Evolutionary conservation across 495 filamentous ascomycete genomes (phyloP).

Genomic region (Hypoxylon fragiforme): DNA sequence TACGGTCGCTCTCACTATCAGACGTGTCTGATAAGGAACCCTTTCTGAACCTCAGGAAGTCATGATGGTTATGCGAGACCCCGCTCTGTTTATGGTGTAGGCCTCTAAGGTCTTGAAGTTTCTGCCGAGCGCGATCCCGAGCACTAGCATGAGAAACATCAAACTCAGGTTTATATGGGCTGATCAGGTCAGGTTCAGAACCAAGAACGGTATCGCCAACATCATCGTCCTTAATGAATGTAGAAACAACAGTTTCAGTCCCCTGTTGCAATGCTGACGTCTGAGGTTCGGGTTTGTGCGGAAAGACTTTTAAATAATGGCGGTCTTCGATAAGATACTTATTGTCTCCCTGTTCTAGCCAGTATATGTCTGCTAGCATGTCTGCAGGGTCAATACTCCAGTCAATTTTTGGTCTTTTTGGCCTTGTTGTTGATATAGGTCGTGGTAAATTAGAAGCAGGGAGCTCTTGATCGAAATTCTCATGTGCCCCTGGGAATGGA

Average conservation of each 20-base stretch:
- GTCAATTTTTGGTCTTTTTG: slow-evolving; percentile 69
- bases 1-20: slow-evolving; percentile 49
- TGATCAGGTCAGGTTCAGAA: slow-evolving; percentile 32
- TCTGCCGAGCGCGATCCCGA: slow-evolving; percentile 52
- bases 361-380: slow-evolving; percentile 80
- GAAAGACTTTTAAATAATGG: slow-evolving; percentile 70
- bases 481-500: slow-evolving; percentile 51
- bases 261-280: slow-evolving; percentile 13
- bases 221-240: slow-evolving; percentile 13
- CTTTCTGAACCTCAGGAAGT: slow-evolving; percentile 43
- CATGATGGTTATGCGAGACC: slow-evolving; percentile 43
- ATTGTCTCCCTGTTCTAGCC: slow-evolving; percentile 78
- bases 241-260: slow-evolving; percentile 12
- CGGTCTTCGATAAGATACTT: slow-evolving; percentile 75
- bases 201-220: slow-evolving; percentile 16
- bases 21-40: slow-evolving; percentile 52
- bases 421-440: slow-evolving; percentile 44
- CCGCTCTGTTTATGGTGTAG: slow-evolving; percentile 51
- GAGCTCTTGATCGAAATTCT: slow-evolving; percentile 36
- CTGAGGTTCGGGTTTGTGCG: slow-evolving; percentile 38
- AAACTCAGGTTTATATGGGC: slow-evolving; percentile 35
- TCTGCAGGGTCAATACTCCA: slow-evolving; percentile 80
- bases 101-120: slow-evolving; percentile 51
- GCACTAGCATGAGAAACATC: slow-evolving; percentile 37
- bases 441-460: slow-evolving; percentile 40